phyloP scores from a whole-genome alignment of 805 yeast species.

The Wickerhamiella kurtzmanii region DNA sequence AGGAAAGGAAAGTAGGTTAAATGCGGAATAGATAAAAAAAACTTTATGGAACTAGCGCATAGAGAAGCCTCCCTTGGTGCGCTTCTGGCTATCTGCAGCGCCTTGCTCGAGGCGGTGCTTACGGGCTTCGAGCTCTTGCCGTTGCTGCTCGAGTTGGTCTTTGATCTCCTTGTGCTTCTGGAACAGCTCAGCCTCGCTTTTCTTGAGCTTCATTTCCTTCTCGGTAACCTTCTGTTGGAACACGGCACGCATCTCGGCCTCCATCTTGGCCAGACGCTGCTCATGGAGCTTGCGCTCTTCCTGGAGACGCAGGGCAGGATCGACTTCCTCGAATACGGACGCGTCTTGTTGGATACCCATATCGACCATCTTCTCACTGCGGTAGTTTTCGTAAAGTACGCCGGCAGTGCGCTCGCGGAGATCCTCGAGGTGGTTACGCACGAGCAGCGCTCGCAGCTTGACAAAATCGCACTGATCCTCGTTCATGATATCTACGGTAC shows the following conservation, averaged over 20 bases:
- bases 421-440: conserved; percentile 88
- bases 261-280: conserved; percentile 86
- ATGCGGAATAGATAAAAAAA: background rate
- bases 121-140: conserved; percentile 81
- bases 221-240: conserved; percentile 93
- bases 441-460: conserved; percentile 71
- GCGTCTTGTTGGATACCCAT: conserved; percentile 90
- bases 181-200: conserved; percentile 91
- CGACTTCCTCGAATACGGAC: conserved; percentile 85
- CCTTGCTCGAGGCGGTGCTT: conserved; percentile 48
- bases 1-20: conserved; percentile 7
- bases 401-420: conserved; percentile 74
- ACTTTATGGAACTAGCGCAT: background rate
- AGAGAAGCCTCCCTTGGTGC: conserved; percentile 1
- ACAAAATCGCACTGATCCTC: conserved; percentile 88
- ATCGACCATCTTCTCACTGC: conserved; percentile 63
- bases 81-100: background rate
- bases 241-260: conserved; percentile 89
- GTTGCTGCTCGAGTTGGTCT: conserved; percentile 79
- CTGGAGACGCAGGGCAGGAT: conserved; percentile 81
- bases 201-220: conserved; percentile 93
- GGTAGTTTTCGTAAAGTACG: conserved; percentile 70
- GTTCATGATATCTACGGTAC: conserved; percentile 87
- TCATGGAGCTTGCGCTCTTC: conserved; percentile 90
- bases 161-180: conserved; percentile 95